Evolutionary conservation across 805 yeast genomes (phyloP), one percentile per base, ranked within the genome.

Genomic region (Wickerhamiella domercqiae): DNA sequence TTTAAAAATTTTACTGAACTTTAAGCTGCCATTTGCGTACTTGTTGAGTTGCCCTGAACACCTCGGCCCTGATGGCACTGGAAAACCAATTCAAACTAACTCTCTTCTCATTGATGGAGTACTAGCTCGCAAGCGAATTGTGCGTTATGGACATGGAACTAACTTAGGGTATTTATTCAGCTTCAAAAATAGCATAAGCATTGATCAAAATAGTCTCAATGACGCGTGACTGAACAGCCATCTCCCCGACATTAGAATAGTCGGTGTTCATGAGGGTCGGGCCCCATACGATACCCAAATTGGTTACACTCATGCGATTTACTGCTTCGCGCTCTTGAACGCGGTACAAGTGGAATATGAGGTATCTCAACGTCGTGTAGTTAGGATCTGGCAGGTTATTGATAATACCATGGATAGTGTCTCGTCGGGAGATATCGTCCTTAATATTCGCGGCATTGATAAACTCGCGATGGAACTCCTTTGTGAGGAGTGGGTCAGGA

Each of bases 351-450:
- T 90, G 99, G 66, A 87, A 82, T 2, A 86, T 62, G 46, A 90
- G 61, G 25, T 82, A 73, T 46, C 96, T 65, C 47, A 90, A 65
- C 0, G 97, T 86, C 66, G 93, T 86, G 56, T 90, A 90, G 40
- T 87, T 83, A 1, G 93, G 90, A 59, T 90, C 98, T 0, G 96
- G 95, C 39, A 90, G 67, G 47, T 80, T 79, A 61, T 78, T 90
- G 33, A 90, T 81, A 41, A 82, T 69, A 32, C 83, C 81, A 57
- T 90, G 98, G 49, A 90, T 66, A 21, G 65, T 65, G 51, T 83
- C 87, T 41, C 80, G 72, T 40, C 79, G 68, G 46, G 73, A 66
- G 11, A 64, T 64, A 15, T 66, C 66, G 48, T 78, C 80, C 21
- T 63, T 68, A 36, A 83, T 74, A 54, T 73, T 72, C 17, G 79